Percentiles rank a stretch among this genome's conserved stretches.
Conservation (phyloP, 2,329 filamentous ascomycete species). For the Verticillium nonalfalfae region DNA sequence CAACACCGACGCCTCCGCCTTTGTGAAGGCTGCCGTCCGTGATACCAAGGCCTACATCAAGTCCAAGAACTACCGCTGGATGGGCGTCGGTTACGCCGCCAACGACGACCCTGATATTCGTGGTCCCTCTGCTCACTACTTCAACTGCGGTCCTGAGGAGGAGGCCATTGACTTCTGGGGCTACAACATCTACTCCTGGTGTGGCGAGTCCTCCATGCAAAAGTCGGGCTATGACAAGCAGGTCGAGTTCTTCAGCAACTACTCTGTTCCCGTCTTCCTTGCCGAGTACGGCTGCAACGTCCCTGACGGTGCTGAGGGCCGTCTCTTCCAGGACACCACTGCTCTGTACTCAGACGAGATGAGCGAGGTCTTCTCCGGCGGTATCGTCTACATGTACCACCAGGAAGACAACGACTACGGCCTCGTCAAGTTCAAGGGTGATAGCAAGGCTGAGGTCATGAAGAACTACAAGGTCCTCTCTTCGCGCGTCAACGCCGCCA, state of each 20-base stretch:
- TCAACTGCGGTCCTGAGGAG: constrained; percentile 73
- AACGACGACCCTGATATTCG: constrained; percentile 86
- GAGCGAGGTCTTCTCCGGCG: constrained; percentile 84
- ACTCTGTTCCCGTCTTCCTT: constrained; percentile 94
- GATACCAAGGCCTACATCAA: constrained; percentile 95
- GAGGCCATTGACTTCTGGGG: constrained; percentile 92
- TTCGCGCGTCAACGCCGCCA: constrained; percentile 61
- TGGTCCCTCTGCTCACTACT: constrained; percentile 78
- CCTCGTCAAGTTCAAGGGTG: constrained; percentile 56
- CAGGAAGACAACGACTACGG: constrained; percentile 87
- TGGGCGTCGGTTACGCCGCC: constrained; percentile 93
- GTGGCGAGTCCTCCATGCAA: constrained; percentile 72
- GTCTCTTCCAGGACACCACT: constrained; percentile 78
- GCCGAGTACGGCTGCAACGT: constrained; percentile 97
- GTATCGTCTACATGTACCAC: constrained; percentile 99
- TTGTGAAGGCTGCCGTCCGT: constrained; percentile 94
- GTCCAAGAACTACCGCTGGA: constrained; percentile 64
- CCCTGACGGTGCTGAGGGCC: constrained; percentile 50
- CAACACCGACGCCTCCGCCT: constrained; percentile 88
- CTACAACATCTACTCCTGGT: constrained; percentile 99
- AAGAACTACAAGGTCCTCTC: constrained; percentile 70
- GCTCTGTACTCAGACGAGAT: constrained; percentile 77
- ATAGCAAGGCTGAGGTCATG: constrained; percentile 57
- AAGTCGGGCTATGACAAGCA: constrained; percentile 76
- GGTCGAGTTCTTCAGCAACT: constrained; percentile 80